Base-by-base conservation (phyloP, 2,329 filamentous ascomycete species). In the Penicillium occitanis region DNA sequence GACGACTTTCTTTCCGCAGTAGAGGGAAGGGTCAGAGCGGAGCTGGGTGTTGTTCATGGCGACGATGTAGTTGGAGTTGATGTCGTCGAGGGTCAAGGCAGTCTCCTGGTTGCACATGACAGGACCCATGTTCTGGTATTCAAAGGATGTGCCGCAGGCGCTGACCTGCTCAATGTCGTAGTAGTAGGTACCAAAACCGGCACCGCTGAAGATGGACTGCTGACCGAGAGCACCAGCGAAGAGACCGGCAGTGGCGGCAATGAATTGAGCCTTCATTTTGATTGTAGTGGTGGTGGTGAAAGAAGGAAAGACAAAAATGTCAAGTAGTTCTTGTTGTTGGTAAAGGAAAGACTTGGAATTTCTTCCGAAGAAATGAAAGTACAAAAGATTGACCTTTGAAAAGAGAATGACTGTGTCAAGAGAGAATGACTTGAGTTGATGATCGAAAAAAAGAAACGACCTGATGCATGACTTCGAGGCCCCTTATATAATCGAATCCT, bases 21-120 rank as follows among this genome's bases (percentile, higher is more conserved):
- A 69, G 19, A 59, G 57, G 4, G 64, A 59, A 19, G 58, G 63
- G 19, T 69, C 64, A n/a, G 63, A 57, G 14, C 40, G 10, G n/a
- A 69, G 58, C 40, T 71, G 40, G 50, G 63, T 48, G 66, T 71
- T 67, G 66, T 71, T 66, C 68, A 70, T 62, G 55, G 63, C 64
- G 62, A 72, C 44, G 50, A 71, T 30, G 63, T 68, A 61, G 66
- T 70, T 69, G 19, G 68, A 61, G 66, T 68, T 42, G 33, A 69
- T 64, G 13, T 65, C 19, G 53, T 68, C 8, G 6, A 69, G 55
- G n/a, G 64, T 62, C 51, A 68, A 37, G 6, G 53, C 51, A 8
- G 63, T 68, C 25, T 53, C 3, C 13, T 58, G 62, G 42, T 61
- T 66, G 60, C 68, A 69, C 64, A 62, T 62, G 28, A 69, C 61